Base-by-base conservation (phyloP, 2,329 filamentous ascomycete species). In the Pseudogymnoascus pannorum region DNA sequence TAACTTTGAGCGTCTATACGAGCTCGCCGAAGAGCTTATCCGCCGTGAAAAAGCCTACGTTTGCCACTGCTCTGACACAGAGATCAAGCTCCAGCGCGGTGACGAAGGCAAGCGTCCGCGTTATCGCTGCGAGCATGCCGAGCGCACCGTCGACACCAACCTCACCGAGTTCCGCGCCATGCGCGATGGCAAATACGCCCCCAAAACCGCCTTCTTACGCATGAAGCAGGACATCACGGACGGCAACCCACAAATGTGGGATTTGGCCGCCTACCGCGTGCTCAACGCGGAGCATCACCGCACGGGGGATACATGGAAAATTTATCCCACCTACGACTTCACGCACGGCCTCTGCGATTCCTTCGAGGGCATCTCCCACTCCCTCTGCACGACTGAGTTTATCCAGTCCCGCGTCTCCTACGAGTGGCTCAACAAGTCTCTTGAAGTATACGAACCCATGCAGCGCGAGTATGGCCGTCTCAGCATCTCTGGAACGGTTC, bases 241-340 rank as follows among this genome's bases (percentile, higher is more conserved):
- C 68, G 87, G 88, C 29, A 97, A 97, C 73, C 92, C 92, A 5
- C 91, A 96, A 75, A 92, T 96, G 89, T 97, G 93, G 93, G 93
- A 97, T 78, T 77, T 96, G 60, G 89, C 90, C 1, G 93, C 93
- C 14, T 97, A 96, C 75, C 86, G 93, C 64, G 87, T 97, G 61
- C 81, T 91, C 64, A 83, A 88, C 69, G 86, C 89, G 42, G 76
- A 83, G 62, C 91, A 96, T 72, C 86, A 91, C 74, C 84, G 90
- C 35, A 96, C 92, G 0, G 91, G 89, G 29, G 79, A 83, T 66
- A 86, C 88, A 71, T 97, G 92, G 92, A 88, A 86, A 74, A 96
- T 97, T 65, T 97, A 96, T 73, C 94, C 94, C 0, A 95, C 93
- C 0, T 97, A 97, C 71, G 92, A 96, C 73, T 95, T 95, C 72